These are phyloP conservation scores for Diplosphaera chodatii DNA, from an alignment of 139 green algal genomes.

Conservation along the genomic window DNA sequence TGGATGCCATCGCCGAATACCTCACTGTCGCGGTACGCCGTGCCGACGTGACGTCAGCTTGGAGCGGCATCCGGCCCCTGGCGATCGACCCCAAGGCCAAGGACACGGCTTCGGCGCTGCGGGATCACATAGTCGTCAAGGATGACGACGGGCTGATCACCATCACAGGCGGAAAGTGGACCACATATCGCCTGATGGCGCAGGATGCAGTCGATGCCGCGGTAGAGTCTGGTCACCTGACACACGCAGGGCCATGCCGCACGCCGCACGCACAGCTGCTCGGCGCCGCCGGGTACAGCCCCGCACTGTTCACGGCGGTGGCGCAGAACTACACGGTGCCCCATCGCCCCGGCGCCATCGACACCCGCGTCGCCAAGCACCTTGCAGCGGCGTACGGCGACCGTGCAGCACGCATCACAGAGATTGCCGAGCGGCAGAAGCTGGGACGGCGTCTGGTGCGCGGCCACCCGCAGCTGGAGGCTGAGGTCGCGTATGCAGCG, in stretches of 20 bases:
- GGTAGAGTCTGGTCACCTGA: conserved; percentile 29
- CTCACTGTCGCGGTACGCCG: conserved; percentile 76
- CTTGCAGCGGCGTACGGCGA: conserved; percentile 76
- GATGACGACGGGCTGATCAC: conserved; percentile 84
- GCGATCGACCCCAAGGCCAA: conserved; percentile 63
- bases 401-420: conserved; percentile 54
- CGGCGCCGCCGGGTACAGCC: conserved; percentile 59
- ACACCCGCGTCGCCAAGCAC: conserved; percentile 58
- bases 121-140: conserved; percentile 69
- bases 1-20: conserved; percentile 82
- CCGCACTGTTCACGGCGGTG: conserved; percentile 65
- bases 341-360: conserved; percentile 65
- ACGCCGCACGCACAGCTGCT: conserved; percentile 64
- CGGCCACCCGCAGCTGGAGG: conserved; percentile 88
- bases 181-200: conserved; percentile 93
- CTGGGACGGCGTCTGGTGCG: conserved; percentile 71
- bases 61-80: conserved; percentile 91
- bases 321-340: conserved; percentile 77
- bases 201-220: conserved; percentile 67
- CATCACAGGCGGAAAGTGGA: conserved; percentile 93
- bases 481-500: conserved; percentile 77
- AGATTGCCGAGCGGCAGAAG: conserved; percentile 61
- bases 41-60: conserved; percentile 84
- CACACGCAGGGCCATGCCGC: conserved; percentile 34
- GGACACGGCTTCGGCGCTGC: conserved; percentile 32